phyloP scores from a whole-genome alignment of 495 filamentous ascomycete genomes.

The Paragyromitra xinjiangensis region DNA sequence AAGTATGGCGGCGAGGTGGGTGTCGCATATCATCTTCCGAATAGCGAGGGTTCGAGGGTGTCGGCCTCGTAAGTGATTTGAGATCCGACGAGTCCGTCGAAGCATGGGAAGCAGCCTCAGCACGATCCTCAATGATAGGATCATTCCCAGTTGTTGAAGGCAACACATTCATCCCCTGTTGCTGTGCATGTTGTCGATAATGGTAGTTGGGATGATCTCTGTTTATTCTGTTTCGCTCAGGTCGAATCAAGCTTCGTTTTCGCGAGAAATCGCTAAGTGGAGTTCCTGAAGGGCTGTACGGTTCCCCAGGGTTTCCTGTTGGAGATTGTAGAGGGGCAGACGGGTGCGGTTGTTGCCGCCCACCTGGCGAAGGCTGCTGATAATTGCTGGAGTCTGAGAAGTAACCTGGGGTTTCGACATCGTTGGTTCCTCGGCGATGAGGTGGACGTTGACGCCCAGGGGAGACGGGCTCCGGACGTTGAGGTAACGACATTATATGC shows the following conservation, averaged over 20 bases:
- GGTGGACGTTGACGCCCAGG: conserved; percentile 40
- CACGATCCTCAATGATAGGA: conserved; percentile 76
- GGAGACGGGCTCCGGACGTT: conserved; percentile 46
- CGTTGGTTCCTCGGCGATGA: conserved; percentile 33
- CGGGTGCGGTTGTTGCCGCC: conserved; percentile 50
- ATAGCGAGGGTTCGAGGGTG: conserved; percentile 57
- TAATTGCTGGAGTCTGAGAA: conserved; percentile 59
- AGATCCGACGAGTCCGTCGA: conserved; percentile 62
- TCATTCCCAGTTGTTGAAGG: conserved; percentile 94
- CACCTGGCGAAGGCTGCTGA: conserved; percentile 58
- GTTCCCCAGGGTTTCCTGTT: conserved; percentile 54
- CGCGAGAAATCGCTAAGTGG: conserved; percentile 65
- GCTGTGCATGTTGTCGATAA: conserved; percentile 87
- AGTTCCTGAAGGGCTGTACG: conserved; percentile 57
- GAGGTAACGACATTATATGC: conserved; percentile 46
- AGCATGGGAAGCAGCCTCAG: conserved; percentile 63
- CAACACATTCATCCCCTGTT: conserved; percentile 78
- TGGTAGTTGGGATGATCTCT: conserved; percentile 90
- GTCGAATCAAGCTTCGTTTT: conserved; percentile 85
- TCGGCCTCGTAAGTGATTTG: conserved; percentile 61
- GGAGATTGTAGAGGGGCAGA: conserved; percentile 59
- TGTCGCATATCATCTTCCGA: conserved; percentile 40
- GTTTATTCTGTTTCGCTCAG: conserved; percentile 83
- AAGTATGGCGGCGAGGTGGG: conserved; percentile 53
- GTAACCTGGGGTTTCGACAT: conserved; percentile 37